Evolutionary conservation across 2,329 filamentous ascomycete genomes (phyloP), one percentile per base, ranked within the genome.

Genomic region (Botrytis cinerea): DNA sequence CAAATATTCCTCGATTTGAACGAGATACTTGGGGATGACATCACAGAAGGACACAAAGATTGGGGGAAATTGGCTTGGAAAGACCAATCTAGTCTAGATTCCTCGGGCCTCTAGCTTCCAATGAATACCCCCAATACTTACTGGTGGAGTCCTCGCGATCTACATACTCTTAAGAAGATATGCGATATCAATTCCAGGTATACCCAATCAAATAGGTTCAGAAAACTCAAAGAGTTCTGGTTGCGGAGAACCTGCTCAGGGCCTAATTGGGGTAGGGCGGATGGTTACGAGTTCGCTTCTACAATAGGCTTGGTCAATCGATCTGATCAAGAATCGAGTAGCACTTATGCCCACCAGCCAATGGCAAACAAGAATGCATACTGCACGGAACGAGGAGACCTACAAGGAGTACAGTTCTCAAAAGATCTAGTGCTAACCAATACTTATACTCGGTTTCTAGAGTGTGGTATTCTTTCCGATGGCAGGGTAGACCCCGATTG

Each of bases 1-100:
- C 32, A 40, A 35, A 66, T 66, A 66, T 66, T 66, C 16, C 63
- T 66, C 45, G 63, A 66, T 46, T n/a, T 66, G 12, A 22, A 61
- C 59, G 35, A 61, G 5, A 40, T 60, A 61, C 59, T 40, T 61
- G 59, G 59, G 2, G 22, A 14, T 40, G 4, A 25, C 20, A 25
- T 48, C 46, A 25, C 8, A 48, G 46, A 9, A 48, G 46, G 20
- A 51, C 22, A 10, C 22, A 3, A 40, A n/a, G 59, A 62, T 62
- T 38, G 59, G 35, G 3, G 16, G 8, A 22, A 2, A 2, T n/a
- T 62, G 10, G 46, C 6, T 25, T 48, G 8, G 8, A 25, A 35
- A 61, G 3, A 22, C 22, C 12, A n/a, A 48, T 4, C 3, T 25
- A 48, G 46, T 25, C 46, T 48, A 25, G 46, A 25, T 48, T 25